A percentile compares a stretch with the other conserved stretches of the same genome.
Evolutionary conservation across 805 yeast genomes (phyloP).

Genomic region (Spathaspora gorwiae): DNA sequence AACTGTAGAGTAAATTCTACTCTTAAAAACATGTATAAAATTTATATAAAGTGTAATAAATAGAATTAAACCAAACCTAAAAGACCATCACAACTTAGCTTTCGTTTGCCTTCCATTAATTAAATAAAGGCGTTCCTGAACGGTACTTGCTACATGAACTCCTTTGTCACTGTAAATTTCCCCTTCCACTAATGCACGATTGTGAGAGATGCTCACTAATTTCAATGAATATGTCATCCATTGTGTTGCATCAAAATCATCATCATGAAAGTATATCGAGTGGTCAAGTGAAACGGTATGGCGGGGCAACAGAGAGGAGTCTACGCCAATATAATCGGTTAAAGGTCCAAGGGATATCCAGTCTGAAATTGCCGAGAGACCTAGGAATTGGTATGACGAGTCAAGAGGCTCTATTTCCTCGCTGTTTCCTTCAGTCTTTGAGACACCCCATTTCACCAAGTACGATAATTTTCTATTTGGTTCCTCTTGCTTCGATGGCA

Average conservation of each 20-base stretch:
- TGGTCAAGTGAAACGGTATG: conserved; percentile 67
- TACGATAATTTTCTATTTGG: conserved; percentile 22
- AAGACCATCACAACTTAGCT: neutral
- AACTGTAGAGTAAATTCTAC: no score
- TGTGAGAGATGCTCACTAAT: conserved; percentile 46
- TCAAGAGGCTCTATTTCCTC: conserved; percentile 10
- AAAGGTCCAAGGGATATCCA: conserved; percentile 29
- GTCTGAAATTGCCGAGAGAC: conserved; percentile 57
- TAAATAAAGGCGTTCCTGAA: conserved; percentile 57
- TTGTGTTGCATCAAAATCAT: conserved; percentile 43
- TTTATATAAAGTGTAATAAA: neutral
- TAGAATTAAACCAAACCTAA: neutral
- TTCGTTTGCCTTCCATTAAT: neutral
- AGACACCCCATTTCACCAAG: conserved; percentile 22
- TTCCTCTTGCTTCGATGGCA: conserved; percentile 22
- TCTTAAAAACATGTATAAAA: no score
- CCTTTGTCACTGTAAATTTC: conserved; percentile 50
- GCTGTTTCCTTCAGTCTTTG: neutral
- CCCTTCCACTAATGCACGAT: conserved; percentile 53
- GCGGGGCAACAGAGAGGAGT: conserved; percentile 18
- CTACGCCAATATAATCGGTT: conserved; percentile 19
- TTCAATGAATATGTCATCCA: conserved; percentile 50
- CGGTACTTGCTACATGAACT: conserved; percentile 51
- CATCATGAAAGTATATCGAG: conserved; percentile 59
- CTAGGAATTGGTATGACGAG: conserved; percentile 40